Conservation (phyloP, 106 monocot genomes). For the Agapanthus africanus region DNA sequence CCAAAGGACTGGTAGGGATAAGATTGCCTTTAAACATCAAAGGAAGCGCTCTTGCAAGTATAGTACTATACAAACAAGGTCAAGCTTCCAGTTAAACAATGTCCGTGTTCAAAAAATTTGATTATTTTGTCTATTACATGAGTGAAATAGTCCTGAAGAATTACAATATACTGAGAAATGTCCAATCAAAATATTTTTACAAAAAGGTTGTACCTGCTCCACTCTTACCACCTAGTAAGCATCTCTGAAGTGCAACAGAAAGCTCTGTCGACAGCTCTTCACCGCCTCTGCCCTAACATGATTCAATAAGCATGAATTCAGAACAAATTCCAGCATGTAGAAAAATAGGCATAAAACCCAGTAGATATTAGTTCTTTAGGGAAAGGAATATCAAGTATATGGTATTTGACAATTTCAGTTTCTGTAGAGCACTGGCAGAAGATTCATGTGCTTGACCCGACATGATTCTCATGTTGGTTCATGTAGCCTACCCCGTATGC, state of each 20-base stretch:
- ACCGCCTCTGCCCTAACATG: conserved; percentile 69
- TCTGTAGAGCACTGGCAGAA: no score
- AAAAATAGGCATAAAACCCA: no score
- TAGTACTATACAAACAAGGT: no score
- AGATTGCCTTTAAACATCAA: no score
- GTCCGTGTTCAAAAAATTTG: not conserved
- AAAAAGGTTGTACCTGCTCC: conserved; percentile 51
- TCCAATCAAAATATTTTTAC: not conserved
- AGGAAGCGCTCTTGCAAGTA: no score
- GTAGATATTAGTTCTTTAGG: no score
- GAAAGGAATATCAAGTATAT: no score
- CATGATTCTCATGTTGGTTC: no score
- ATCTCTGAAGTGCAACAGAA: conserved; percentile 73
- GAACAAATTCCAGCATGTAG: not conserved
- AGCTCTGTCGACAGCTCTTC: conserved; percentile 85
- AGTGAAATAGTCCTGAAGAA: not conserved
- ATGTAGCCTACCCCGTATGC: no score
- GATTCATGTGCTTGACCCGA: no score
- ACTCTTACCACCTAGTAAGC: conserved; percentile 78
- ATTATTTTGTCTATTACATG: not conserved
- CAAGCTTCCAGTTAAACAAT: not conserved
- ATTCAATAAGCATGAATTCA: not conserved
- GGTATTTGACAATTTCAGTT: no score
- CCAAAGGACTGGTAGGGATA: no score
- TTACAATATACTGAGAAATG: not conserved